Conservation (phyloP, 2,329 filamentous ascomycete species). For the Curvularia sp. region DNA sequence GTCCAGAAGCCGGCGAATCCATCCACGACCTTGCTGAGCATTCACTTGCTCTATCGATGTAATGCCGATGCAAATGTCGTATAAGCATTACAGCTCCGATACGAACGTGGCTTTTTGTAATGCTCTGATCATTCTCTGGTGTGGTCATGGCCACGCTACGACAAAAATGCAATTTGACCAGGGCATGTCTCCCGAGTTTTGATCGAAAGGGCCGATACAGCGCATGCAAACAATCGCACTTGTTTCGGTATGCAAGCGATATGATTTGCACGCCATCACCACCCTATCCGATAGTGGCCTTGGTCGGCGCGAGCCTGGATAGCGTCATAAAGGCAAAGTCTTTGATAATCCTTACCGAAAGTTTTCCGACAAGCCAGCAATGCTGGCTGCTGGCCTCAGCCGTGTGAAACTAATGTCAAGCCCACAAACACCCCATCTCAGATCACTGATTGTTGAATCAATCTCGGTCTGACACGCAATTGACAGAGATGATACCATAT, state of each 20-base stretch:
- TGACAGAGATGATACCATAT: not conserved
- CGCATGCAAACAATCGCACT: constrained; percentile 14
- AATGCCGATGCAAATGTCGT: not conserved
- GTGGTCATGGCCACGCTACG: constrained; percentile 6
- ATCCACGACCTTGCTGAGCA: not conserved
- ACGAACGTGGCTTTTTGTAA: not conserved
- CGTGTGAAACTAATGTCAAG: not conserved
- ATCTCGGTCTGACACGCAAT: not conserved
- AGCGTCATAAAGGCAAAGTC: constrained; percentile 1
- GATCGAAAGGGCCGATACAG: constrained; percentile 23
- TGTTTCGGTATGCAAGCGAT: constrained; percentile 10
- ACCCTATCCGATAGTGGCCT: constrained; percentile 12
- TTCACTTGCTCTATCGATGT: not conserved
- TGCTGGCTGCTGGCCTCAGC: not conserved
- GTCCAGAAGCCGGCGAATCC: constrained; percentile 15
- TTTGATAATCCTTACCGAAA: not conserved
- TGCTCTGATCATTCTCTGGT: not conserved
- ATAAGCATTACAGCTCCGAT: not conserved
- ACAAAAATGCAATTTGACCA: constrained; percentile 5
- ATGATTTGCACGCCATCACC: constrained; percentile 15
- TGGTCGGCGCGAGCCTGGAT: not conserved
- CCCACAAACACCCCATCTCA: not conserved
- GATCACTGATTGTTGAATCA: not conserved
- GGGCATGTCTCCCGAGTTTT: constrained; percentile 12
- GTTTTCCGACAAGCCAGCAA: not conserved